phyloP scores from a whole-genome alignment of 2,329 filamentous ascomycete genomes.

The Verticillium nonalfalfae region DNA sequence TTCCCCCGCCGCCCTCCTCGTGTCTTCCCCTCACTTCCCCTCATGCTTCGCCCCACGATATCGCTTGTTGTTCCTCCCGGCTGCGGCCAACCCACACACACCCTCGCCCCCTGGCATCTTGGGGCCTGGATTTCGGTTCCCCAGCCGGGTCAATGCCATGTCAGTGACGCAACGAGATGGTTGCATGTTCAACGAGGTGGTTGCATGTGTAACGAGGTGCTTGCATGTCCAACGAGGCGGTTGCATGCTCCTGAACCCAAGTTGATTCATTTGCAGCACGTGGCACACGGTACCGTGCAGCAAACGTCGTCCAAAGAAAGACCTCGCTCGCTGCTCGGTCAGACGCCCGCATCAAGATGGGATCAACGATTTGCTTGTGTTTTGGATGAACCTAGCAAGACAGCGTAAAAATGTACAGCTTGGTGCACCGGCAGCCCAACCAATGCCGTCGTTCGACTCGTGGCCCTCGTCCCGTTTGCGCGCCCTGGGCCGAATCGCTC shows the following conservation, averaged over 20 bases:
- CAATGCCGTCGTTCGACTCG: background rate
- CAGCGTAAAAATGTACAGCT: background rate
- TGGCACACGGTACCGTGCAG: background rate
- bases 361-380: background rate
- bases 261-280: background rate
- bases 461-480: background rate
- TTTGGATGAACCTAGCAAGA: background rate
- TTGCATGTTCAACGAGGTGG: background rate
- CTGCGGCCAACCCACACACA: background rate
- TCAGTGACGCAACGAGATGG: background rate
- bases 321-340: background rate
- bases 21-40: background rate
- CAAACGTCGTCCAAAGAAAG: background rate
- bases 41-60: background rate
- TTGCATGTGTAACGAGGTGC: no score
- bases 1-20: no score
- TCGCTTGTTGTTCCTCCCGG: background rate
- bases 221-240: no score
- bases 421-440: background rate
- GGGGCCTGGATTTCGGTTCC: background rate
- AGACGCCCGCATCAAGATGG: background rate
- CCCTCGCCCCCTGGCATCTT: no score
- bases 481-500: background rate
- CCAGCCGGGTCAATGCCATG: background rate
- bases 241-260: background rate